phyloP scores from a whole-genome alignment of 345 rosid genomes.

The Aquilaria yunnanensis region DNA sequence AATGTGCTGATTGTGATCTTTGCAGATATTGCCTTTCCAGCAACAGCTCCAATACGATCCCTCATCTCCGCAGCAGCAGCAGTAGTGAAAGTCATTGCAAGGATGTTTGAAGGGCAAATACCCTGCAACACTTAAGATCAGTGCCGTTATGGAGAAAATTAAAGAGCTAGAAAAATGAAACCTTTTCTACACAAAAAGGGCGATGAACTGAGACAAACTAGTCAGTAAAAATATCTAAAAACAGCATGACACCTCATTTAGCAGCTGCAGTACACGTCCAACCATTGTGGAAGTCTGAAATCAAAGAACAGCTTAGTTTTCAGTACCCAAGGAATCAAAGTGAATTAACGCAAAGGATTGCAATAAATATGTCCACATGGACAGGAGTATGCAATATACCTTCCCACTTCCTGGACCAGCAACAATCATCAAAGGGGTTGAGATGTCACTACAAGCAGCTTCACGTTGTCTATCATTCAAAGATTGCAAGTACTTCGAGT shows the following conservation, averaged over 20 bases:
- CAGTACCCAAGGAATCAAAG: conserved; percentile 8
- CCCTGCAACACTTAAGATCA: conserved; percentile 44
- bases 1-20: conserved; percentile 86
- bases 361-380: neutral
- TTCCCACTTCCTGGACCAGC: conserved; percentile 99
- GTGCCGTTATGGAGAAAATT: neutral
- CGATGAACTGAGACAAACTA: neutral
- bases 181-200: conserved; percentile 4
- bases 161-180: neutral
- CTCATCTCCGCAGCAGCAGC: conserved; percentile 97
- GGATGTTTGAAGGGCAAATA: conserved; percentile 66
- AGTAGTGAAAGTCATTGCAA: conserved; percentile 97
- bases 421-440: conserved; percentile 78
- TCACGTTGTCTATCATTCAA: conserved; percentile 82
- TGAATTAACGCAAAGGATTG: neutral
- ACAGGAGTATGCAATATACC: conserved; percentile 31
- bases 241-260: conserved; percentile 51
- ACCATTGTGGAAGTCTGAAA: conserved; percentile 94
- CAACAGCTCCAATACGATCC: conserved; percentile 66
- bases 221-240: conserved; percentile 3
- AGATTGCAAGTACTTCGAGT: conserved; percentile 51
- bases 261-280: conserved; percentile 77
- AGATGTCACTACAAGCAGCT: conserved; percentile 71
- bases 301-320: conserved; percentile 15
- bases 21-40: conserved; percentile 80